These are phyloP conservation scores for Hyphopichia burtonii DNA, from an alignment of 1,139 yeast species.

Conservation along the genomic window DNA sequence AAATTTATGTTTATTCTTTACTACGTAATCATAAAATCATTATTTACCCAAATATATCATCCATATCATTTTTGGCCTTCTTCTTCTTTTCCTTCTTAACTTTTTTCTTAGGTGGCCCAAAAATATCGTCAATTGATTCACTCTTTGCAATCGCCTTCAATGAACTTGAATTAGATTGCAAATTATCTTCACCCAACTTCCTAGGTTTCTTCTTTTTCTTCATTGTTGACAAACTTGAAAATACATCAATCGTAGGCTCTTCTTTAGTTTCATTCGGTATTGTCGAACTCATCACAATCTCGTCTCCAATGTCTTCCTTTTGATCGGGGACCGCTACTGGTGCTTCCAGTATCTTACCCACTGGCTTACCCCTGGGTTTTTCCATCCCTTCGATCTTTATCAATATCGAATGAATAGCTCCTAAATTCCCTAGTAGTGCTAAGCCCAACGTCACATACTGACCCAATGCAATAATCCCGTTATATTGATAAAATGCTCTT, in stretches of 20 bases:
- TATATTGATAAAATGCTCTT: conserved; percentile 58
- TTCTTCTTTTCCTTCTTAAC: conserved; percentile 6
- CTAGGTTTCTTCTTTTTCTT: conserved; percentile 2
- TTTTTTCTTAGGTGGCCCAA: background rate
- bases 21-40: background rate
- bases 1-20: background rate
- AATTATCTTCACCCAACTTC: background rate
- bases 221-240: background rate
- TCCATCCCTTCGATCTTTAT: conserved; percentile 19
- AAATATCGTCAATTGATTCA: conserved; percentile 3
- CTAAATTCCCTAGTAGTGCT: conserved; percentile 57
- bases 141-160: background rate
- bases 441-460: conserved; percentile 78
- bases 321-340: conserved; percentile 30
- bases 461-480: conserved; percentile 69
- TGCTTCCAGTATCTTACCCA: background rate
- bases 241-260: background rate
- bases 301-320: conserved; percentile 15
- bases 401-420: conserved; percentile 43
- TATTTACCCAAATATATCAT: conserved; percentile 52
- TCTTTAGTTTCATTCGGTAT: background rate
- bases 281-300: conserved; percentile 6
- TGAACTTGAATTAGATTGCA: too few species aligned
- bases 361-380: background rate
- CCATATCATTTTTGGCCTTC: conserved; percentile 48